Base-by-base conservation (phyloP, 495 filamentous ascomycete species). In the Sphaerosporella brunnea region DNA sequence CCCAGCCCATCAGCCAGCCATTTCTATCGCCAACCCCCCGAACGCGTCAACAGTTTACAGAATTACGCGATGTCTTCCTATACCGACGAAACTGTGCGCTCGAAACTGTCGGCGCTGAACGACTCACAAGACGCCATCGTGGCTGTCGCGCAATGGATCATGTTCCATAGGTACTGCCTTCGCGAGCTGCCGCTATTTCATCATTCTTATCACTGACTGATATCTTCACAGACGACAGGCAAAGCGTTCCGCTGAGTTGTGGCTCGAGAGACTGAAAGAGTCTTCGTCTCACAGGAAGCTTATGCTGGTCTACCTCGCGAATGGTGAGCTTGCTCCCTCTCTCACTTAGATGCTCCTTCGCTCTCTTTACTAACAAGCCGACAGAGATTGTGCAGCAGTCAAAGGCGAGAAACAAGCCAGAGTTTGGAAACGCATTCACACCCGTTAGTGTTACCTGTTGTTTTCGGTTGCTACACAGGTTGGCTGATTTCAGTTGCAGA, bases 101-200 rank as follows among this genome's bases (percentile, higher is more conserved):
- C 90, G 40, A 95, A 95, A 72, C 78, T 99, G 23, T 90, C 86
- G 23, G 79, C 84, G 32, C 73, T 99, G 38, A 93, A 93, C 66
- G 90, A 97, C 68, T 85, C 82, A 10, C 86, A 96, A 61, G 90
- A 96, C 54, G 84, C 82, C 66, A 93, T 96, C 56, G 84, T 92
- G 38, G 82, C 83, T 39, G 86, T 92, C 42, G 80, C 86, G 36
- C 87, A 95, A 79, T 99, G 92, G 92, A 82, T 99, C 48, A 85
- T 96, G 80, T 99, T 96, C 62, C 86, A 99, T 66, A 78, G 85
- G 87, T 93, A 80, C 56, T 66, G 35, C n/a, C n/a, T n/a, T n/a
- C 37, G 37, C n/a, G 18, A 19, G n/a, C 21, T 16, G 10, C 20
- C n/a, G 21, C 18, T 19, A 21, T 40, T 19, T 40, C 11, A 40